Evolutionary conservation across 352 stramenopile genomes (phyloP).

Genomic region (Pythium biforme): DNA sequence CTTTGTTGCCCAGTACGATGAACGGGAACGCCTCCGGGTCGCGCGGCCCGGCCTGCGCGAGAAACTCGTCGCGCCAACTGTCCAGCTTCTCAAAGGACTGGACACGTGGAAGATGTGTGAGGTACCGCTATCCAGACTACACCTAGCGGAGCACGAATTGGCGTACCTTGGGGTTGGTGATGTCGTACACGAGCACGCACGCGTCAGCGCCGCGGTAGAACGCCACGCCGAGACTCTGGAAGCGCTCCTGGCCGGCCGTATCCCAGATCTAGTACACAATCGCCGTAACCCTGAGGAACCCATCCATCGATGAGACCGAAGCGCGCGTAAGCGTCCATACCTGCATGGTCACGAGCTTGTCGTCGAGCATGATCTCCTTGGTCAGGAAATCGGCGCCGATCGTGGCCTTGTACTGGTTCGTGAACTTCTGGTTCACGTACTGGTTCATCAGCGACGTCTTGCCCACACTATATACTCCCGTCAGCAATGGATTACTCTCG

Average conservation of each 20-base stretch:
- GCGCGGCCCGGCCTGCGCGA: conserved; percentile 88
- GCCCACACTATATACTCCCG: conserved; percentile 81
- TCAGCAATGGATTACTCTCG: background rate
- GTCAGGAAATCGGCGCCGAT: conserved; percentile 99
- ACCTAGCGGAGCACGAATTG: too few species aligned
- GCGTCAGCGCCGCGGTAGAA: conserved; percentile 99
- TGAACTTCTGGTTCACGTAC: conserved; percentile 99
- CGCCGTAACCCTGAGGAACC: background rate
- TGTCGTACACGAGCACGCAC: conserved; percentile 98
- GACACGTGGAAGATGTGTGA: background rate
- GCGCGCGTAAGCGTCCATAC: conserved; percentile 19
- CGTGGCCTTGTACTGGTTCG: conserved; percentile 98
- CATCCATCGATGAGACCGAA: background rate
- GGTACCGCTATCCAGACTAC: too few species aligned
- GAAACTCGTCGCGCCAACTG: conserved; percentile 97
- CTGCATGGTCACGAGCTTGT: conserved; percentile 96
- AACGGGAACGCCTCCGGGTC: conserved; percentile 96
- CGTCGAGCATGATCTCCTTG: conserved; percentile 96
- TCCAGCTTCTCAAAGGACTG: conserved; percentile 97
- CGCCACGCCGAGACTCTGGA: conserved; percentile 96
- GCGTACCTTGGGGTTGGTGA: conserved; percentile 94
- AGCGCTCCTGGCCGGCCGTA: conserved; percentile 98
- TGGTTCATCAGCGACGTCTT: conserved; percentile 99
- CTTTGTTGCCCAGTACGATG: conserved; percentile 98
- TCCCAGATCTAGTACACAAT: conserved; percentile 95